Base-by-base conservation (phyloP, 108 stramenopile species). In the Cylindrotheca fusiformis region DNA sequence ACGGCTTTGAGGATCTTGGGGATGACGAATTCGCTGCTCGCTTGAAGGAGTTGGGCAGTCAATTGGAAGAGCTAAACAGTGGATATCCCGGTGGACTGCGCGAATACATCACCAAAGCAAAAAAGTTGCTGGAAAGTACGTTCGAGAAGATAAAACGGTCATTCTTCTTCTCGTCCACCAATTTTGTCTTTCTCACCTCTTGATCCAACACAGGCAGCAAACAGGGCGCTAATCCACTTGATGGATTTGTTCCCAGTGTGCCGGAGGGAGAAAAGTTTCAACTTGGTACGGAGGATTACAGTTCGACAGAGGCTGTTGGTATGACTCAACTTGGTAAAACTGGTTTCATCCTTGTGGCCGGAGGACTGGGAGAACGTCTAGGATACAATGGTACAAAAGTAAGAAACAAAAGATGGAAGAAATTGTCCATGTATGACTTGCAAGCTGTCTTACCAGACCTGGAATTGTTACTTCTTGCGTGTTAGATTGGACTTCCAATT, bases 331-430 rank as follows among this genome's bases (percentile, higher is more conserved):
- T 90, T 14, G 77, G 84, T 17, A 76, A 74, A 28, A 71, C 78
- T 63, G 91, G 88, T 17, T 95, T 95, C 76, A 88, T 95, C 25
- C 69, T 95, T 36, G 94, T 95, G 2, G 91, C 94, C 27, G 99
- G 99, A 20, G 99, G 98, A 19, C 76, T 99, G 27, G 99, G 99
- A 20, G 99, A 99, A 71, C 82, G 99, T 24, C 74, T 99, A 25
- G 99, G 97, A 21, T 98, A 98, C 83, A 74, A 72, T 53, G 96
- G 90, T 45, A 94, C 97, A 68, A 99, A 98, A 88, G 80, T 97
- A 75, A 68, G 81, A 5, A 3, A n/a, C n/a, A 31, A 50, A 44
- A 23, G 19, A 47, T 65, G 21, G 14, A 55, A 31, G 14, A 5
- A 31, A 60, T 46, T 60, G 5, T 27, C 18, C 30, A 29, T 14